phyloP scores from a whole-genome alignment of 768 basidiomycete species.

The Artomyces pyxidatus region DNA sequence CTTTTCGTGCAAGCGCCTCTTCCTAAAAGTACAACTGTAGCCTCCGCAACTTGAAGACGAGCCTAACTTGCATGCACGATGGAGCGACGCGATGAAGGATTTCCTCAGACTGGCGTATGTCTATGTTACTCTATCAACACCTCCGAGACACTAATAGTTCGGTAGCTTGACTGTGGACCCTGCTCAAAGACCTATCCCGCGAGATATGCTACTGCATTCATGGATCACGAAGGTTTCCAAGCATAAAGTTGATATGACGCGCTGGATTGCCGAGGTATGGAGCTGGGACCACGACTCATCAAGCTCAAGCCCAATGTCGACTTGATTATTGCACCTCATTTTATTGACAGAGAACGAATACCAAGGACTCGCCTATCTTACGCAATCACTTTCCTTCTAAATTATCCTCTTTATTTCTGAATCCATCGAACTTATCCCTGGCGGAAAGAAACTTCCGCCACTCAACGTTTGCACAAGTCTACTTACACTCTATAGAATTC shows the following conservation, averaged over 20 bases:
- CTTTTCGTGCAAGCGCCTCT: conserved; percentile 1
- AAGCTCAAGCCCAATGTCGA: too few relatives aligned
- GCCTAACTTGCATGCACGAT: conserved; percentile 31
- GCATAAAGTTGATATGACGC: conserved; percentile 73
- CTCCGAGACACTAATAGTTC: conserved; percentile 1
- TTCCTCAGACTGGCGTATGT: conserved; percentile 74
- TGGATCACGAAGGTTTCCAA: conserved; percentile 68
- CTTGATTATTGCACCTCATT: too few relatives aligned
- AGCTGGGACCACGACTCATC: conserved; percentile 35
- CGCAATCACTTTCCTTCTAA: too few relatives aligned
- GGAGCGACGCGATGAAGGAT: conserved; percentile 78
- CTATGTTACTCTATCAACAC: not conserved
- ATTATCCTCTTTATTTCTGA: too few relatives aligned
- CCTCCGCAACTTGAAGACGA: conserved; percentile 69
- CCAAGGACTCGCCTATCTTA: too few relatives aligned
- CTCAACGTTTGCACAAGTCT: too few relatives aligned
- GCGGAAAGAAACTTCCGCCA: too few relatives aligned
- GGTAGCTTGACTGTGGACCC: conserved; percentile 58
- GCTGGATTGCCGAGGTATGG: conserved; percentile 76
- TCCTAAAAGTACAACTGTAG: conserved; percentile 27
- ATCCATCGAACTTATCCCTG: too few relatives aligned
- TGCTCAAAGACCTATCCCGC: conserved; percentile 60
- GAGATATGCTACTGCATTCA: conserved; percentile 68
- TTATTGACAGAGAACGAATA: too few relatives aligned
- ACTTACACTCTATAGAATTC: too few relatives aligned